Percentiles rank a stretch among this genome's conserved stretches.
Conservation (phyloP, 2,329 filamentous ascomycete genomes). For the Colletotrichum sp. region DNA sequence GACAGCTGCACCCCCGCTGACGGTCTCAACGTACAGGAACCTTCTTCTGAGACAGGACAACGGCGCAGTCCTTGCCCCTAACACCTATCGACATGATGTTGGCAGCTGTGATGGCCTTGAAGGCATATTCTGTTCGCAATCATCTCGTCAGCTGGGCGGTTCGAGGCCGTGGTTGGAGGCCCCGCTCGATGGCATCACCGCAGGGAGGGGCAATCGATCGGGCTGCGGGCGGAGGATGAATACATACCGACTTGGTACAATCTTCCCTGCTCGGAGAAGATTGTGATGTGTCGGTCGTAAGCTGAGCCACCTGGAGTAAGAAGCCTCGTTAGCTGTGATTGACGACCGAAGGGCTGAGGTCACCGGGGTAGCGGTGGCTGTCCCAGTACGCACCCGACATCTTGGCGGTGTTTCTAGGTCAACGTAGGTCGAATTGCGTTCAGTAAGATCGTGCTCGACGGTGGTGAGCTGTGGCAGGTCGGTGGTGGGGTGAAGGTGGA, state of each 20-base stretch:
- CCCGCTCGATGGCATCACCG: constrained; percentile 18
- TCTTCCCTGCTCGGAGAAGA: constrained; percentile 98
- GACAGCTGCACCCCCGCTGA: constrained; percentile 7
- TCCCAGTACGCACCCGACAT: constrained; percentile 55
- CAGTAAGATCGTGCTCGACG: constrained; percentile 26
- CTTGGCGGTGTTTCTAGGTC: constrained; percentile 34
- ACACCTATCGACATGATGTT: constrained; percentile 99
- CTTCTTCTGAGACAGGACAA: constrained; percentile 99
- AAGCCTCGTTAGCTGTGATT: constrained; percentile 31
- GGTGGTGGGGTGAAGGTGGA: constrained; percentile 28
- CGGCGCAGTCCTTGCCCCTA: constrained; percentile 94
- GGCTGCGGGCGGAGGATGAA: background rate
- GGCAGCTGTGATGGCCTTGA: constrained; percentile 99
- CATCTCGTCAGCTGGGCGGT: constrained; percentile 26
- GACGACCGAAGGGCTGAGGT: constrained; percentile 14
- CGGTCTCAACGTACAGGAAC: constrained; percentile 76
- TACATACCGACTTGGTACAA: constrained; percentile 98
- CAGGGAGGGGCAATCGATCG: constrained; percentile 14
- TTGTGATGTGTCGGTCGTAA: constrained; percentile 99
- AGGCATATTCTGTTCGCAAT: constrained; percentile 88
- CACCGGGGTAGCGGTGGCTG: background rate
- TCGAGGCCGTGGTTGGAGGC: background rate
- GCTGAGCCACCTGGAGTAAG: constrained; percentile 73
- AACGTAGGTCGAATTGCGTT: background rate
- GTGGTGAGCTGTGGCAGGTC: background rate